Conservation (phyloP, 129 eudicot genomes). For the sunflower (Helianthus annuus) region HanXRQr2.0-SUNRISE NC_035435.2:127580616-127581115, state of each 20-base stretch:
- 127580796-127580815: conserved; percentile 20
- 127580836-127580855: conserved; percentile 32
- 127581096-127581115: conserved; percentile 5
- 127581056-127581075: conserved; percentile 26
- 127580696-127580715: neutral
- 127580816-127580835: conserved; percentile 17
- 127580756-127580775: conserved; percentile 29
- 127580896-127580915: conserved; percentile 31
- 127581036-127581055: conserved; percentile 20
- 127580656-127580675: neutral
- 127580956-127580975: conserved; percentile 30
- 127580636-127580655: neutral
- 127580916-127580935: conserved; percentile 39
- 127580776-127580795: conserved; percentile 26
- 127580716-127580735: conserved; percentile 13
- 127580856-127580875: conserved; percentile 21
- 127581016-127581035: conserved; percentile 20
- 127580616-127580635: neutral
- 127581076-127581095: neutral
- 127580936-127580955: conserved; percentile 44
- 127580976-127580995: conserved; percentile 41
- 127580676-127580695: neutral
- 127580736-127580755: conserved; percentile 27
- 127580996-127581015: conserved; percentile 25
- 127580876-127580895: conserved; percentile 27